These are phyloP conservation scores for Plenodomus biglobosus DNA, from an alignment of 2,329 filamentous ascomycete species.

Conservation along the genomic window DNA sequence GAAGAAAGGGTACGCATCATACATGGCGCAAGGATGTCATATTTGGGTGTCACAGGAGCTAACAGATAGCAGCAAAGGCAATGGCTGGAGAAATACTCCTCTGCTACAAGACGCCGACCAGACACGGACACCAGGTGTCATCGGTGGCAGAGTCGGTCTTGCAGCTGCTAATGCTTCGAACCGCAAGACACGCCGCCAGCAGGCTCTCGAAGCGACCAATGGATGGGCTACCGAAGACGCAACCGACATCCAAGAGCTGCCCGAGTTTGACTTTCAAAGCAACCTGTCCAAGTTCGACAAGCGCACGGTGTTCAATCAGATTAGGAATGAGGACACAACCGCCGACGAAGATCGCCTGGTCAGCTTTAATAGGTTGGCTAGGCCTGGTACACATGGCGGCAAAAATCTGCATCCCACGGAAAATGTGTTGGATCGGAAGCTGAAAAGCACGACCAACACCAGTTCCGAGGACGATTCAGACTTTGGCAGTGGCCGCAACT, in stretches of 20 bases:
- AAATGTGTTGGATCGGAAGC: conserved; percentile 73
- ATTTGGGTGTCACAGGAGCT: conserved; percentile 5
- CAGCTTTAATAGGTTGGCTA: conserved; percentile 72
- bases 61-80: conserved; percentile 51
- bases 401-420: conserved; percentile 92
- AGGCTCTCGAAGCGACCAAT: conserved; percentile 62
- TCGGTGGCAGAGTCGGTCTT: conserved; percentile 41
- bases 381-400: conserved; percentile 60
- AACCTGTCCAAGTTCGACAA: conserved; percentile 96
- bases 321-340: conserved; percentile 81
- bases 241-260: conserved; percentile 88
- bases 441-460: conserved; percentile 39
- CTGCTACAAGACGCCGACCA: conserved; percentile 62
- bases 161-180: conserved; percentile 43
- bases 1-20: conserved; percentile 41
- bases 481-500: conserved; percentile 43
- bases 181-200: conserved; percentile 51
- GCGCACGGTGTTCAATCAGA: conserved; percentile 84
- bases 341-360: conserved; percentile 92
- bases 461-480: conserved; percentile 44
- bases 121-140: conserved; percentile 41
- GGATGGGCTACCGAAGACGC: conserved; percentile 97
- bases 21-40: conserved; percentile 12
- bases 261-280: conserved; percentile 90
- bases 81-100: conserved; percentile 69